A percentile compares a stretch with the other conserved stretches of the same genome.
phyloP scores from a whole-genome alignment of 2,329 filamentous ascomycete genomes.

The Elsinoe batatas region DNA sequence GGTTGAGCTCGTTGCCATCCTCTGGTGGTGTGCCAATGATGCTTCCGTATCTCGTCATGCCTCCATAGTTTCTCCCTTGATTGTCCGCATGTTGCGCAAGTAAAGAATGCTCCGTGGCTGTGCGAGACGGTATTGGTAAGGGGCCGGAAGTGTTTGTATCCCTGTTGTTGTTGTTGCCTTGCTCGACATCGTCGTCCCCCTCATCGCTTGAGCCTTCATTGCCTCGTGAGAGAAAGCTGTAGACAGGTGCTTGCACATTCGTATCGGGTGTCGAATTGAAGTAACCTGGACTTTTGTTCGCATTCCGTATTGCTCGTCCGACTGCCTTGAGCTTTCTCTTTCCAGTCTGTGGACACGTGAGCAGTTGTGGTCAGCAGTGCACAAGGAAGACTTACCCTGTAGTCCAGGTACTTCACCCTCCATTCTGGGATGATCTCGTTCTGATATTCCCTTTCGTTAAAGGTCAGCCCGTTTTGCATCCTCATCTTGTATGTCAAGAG shows the following conservation, averaged over 20 bases:
- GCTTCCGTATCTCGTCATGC: slow-evolving; percentile 51
- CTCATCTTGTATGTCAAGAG: background rate
- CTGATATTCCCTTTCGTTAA: slow-evolving; percentile 57
- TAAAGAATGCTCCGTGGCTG: background rate
- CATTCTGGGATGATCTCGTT: slow-evolving; percentile 88
- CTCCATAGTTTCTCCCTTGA: slow-evolving; percentile 11
- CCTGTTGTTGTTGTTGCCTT: background rate
- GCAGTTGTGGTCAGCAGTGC: background rate
- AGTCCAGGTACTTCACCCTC: slow-evolving; percentile 87
- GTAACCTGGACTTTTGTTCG: slow-evolving; percentile 39
- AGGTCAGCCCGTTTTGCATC: slow-evolving; percentile 5
- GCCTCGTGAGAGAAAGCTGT: slow-evolving; percentile 32
- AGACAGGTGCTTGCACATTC: slow-evolving; percentile 30
- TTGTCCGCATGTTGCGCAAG: background rate
- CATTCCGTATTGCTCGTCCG: slow-evolving; percentile 55
- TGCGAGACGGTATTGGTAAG: background rate
- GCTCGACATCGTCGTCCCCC: slow-evolving; percentile 10
- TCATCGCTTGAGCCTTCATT: slow-evolving; percentile 1
- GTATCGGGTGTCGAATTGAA: slow-evolving; percentile 25
- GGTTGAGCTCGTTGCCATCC: slow-evolving; percentile 14
- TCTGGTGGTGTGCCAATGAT: slow-evolving; percentile 47
- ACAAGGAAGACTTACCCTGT: slow-evolving; percentile 49
- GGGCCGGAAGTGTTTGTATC: background rate
- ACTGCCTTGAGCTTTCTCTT: slow-evolving; percentile 92
- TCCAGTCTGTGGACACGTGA: slow-evolving; percentile 42